Base-by-base conservation (phyloP, 148 eudicot species). In the Cornus suecica region DNA sequence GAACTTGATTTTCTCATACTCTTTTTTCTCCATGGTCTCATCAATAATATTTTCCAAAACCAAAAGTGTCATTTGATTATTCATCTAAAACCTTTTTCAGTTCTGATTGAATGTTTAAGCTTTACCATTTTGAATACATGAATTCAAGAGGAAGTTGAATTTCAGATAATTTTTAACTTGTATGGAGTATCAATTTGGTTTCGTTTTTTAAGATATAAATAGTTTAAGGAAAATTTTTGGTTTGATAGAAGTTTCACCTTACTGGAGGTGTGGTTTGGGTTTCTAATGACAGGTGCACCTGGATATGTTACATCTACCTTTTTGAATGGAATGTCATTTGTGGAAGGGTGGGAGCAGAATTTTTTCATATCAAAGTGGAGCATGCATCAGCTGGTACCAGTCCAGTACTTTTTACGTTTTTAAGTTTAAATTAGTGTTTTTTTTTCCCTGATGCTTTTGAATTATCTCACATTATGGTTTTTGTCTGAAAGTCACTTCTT, bases 281-380 rank as follows among this genome's bases (percentile, higher is more conserved):
- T 30, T 52, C 42, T 20, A 58, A 63, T 78, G 54, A 76, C 90
- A 95, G 99, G 99, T 85, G 99, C 99, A 34, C 99, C 99, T 74
- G 99, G 99, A 77, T 95, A 95, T 80, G 81, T 93, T 74, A 89
- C 89, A 23, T 93, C 99, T 48, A 80, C 97, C 32, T 86, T 95
- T 65, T 73, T 95, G 80, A 95, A 95, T 84, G 99, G 99, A 65
- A 83, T 87, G 82, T 95, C 99, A 27, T 93, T 95, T 87, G 97
- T 95, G 71, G 89, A 91, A n/a, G 99, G 99, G 56, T 95, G 99
- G 99, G 92, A 93, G 75, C 90, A 91, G 82, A 93, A 93, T 66
- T 88, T 95, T 69, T 95, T 95, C 76, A 89, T 95, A 81, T 91
- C 99, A 31, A 95, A 95, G 78, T 95, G 98, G 99, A 93, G 94